Base-by-base conservation (phyloP, 495 filamentous ascomycete genomes). In the Penicillium chermesinum region DNA sequence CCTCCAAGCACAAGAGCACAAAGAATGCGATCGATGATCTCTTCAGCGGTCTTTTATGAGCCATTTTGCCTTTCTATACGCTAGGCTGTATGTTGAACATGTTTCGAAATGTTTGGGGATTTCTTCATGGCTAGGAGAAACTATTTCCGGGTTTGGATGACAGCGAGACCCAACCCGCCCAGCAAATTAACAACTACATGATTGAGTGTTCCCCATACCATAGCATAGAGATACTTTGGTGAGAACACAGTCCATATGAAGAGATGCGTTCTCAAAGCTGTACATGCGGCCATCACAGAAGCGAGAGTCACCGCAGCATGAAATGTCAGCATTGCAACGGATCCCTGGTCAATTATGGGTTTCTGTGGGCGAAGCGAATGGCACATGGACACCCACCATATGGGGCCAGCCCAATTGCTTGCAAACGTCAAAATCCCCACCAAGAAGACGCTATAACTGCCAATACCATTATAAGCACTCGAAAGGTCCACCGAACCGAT, bases 221-320 rank as follows among this genome's bases (percentile, higher is more conserved):
- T 83, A 41, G 78, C 83, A 63, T 93, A 97, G 53, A 99, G 66
- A 69, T 89, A 99, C 66, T 97, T 99, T 3, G 94, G 94, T 42
- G 85, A 90, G 66, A 99, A 99, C 21, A 99, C 94, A 0, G 90
- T 97, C 94, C 94, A 99, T 45, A 99, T 88, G 67, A 99, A 99
- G 51, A 99, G 69, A 74, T 99, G 94, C 36, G 85, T 86, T 56
- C 93, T 74, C 59, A 97, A 59, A 9, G 77, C 69, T 48, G 88
- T 88, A 62, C 94, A 99, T 21, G 94, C 89, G 19, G 76, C 80
- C 89, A 96, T 96, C 7, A 96, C 87, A 25, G 79, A 84, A 14
- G 80, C 64, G 44, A 86, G 63, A 17, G 76, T 76, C 2, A 67
- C 63, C 6, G 83, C 72, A 25, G 75, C 62, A 54, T 89, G 91